These are phyloP conservation scores for Apiotrichum mycotoxinovorans DNA, from an alignment of 1,284 basidiomycete species.

Conservation along the genomic window DNA sequence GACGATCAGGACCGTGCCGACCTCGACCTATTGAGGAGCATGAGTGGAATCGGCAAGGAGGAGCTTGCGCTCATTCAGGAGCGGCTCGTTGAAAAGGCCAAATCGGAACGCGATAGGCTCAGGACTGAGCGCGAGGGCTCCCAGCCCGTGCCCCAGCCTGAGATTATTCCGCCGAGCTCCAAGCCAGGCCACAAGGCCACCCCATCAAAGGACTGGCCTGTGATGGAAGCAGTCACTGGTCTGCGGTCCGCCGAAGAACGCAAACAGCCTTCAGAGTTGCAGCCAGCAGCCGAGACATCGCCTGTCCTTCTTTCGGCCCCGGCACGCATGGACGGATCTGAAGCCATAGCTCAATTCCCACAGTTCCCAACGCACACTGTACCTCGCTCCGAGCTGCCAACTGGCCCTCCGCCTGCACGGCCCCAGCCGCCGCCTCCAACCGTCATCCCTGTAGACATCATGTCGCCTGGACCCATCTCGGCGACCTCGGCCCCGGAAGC, in stretches of 20 bases:
- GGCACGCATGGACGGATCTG: neutral
- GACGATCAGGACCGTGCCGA: conserved; percentile 17
- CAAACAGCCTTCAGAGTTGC: neutral
- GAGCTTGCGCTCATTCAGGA: conserved; percentile 35
- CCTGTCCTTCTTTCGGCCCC: neutral
- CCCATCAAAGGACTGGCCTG: neutral
- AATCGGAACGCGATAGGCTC: conserved; percentile 32
- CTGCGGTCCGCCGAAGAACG: neutral
- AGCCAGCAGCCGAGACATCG: neutral
- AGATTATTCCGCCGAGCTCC: too few relatives aligned
- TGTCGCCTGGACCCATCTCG: neutral
- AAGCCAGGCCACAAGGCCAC: neutral
- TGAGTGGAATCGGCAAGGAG: conserved; percentile 36
- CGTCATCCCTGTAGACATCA: neutral
- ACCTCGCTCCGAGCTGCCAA: conserved; percentile 12
- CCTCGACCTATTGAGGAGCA: conserved; percentile 24
- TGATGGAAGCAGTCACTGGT: neutral
- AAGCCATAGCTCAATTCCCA: neutral
- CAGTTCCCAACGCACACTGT: conserved; percentile 6
- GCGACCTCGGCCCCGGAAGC: neutral
- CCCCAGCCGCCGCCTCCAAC: conserved; percentile 8
- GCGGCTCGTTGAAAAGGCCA: conserved; percentile 38
- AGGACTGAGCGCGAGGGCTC: conserved; percentile 11
- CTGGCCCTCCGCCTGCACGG: conserved; percentile 14
- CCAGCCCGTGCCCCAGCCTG: too few relatives aligned